Base-by-base conservation (phyloP, 768 basidiomycete species). In the Xerocomellus amylosporus region DNA sequence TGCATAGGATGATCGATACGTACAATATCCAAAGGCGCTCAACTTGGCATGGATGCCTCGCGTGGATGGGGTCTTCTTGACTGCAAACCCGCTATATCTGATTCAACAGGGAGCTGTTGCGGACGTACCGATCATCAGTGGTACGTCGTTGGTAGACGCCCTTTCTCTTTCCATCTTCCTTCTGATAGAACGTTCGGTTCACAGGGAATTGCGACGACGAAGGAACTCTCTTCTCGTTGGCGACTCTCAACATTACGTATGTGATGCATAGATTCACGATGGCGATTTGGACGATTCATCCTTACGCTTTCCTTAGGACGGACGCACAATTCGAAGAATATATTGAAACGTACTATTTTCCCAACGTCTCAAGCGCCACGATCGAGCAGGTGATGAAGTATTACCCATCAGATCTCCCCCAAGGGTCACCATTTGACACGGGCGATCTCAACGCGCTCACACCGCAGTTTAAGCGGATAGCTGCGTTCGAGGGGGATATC, bases 351-450 rank as follows among this genome's bases (percentile, higher is more conserved):
- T 58, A 63, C 36, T 67, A 63, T 51, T 33, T 74, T 1, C 72
- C 71, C 10, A 64, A 62, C 3, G 61, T 66, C 1, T 61, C 73
- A 0, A 2, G 19, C 2, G 30, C 41, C 1, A 61, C 63, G 22
- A 20, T 77, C 3, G 57, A 66, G 13, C 49, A 61, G 17, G 46
- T 79, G n/a, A 51, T 61, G 50, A n/a, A 4, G 5, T 28, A 54
- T 43, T 81, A 80, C 53, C 75, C 81, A 0, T 51, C 61, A 0
- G 73, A 78, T 45, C 61, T 72, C 2, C 64, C 69, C 1, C 59
- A 74, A 49, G 83, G 83, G 20, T 83, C 81, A 0, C 83, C 83
- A 0, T 85, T 78, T 60, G 73, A 73, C 48, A 84, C 83, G 1
- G 74, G 77, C 0, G 30, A 61, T 33, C 53, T 72, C n/a, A 81